Evolutionary conservation across 2,329 filamentous ascomycete species (phyloP), one percentile per base, ranked within the genome.

Genomic region (Aureobasidium sp.): DNA sequence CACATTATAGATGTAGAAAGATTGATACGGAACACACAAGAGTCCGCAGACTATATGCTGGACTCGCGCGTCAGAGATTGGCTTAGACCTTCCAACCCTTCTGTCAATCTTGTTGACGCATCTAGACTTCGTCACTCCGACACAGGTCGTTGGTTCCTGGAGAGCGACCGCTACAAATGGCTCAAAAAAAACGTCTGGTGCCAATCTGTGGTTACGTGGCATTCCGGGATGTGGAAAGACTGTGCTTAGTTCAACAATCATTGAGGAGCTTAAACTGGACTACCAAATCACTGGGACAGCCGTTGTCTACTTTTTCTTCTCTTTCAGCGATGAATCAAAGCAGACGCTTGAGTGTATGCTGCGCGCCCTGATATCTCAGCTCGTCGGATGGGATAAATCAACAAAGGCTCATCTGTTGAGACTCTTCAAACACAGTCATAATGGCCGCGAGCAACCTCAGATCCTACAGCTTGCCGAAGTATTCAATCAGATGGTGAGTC

Each of bases 221-320:
- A 52, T 27, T 20, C 60, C 46, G n/a, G 61, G 52, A 10, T 50
- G 44, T 36, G 44, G 52, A 15, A 58, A 58, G 36, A 62, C 52
- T 20, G 47, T 56, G 8, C 51, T 62, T 15, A n/a, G 20, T 26
- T 62, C 51, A 1, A 56, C 39, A 9, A 42, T 56, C 17, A 42
- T 56, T 20, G 20, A 42, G 20, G 39, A 53, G 20, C 50, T 36
- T 9, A 26, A 36, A 10, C 12, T 12, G 9, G 9, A 34, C 37
- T 17, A 17, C 4, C 36, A 44, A 32, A 20, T 29, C n/a, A 13
- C 47, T 20, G 47, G 7, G 3, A 10, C 47, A 20, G 32, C 36
- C 41, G n/a, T 61, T 12, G 32, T 52, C 23, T 41, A 23, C 27
- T 42, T 27, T 13, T 46, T 61, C 20, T 51, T 52, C 48, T 44